Evolutionary conservation across 2,329 filamentous ascomycete genomes (phyloP), one percentile per base, ranked within the genome.

Genomic region (Pseudocercospora cruenta): DNA sequence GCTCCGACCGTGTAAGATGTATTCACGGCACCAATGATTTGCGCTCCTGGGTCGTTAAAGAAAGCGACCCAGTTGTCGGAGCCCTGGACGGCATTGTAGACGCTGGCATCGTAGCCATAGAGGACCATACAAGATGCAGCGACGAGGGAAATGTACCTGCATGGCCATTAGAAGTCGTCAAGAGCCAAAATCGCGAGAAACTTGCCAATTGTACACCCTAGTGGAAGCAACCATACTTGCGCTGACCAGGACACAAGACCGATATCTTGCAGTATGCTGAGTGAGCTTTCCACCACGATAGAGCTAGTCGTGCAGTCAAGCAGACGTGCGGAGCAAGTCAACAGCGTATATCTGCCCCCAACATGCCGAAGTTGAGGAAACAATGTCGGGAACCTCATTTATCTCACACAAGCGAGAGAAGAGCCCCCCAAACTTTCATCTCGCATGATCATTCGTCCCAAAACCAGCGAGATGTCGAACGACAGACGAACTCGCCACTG

Each of bases 91-190:
- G 89, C 88, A 76, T 92, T 92, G 82, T 88, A 92, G 55, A 91
- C 89, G 43, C 88, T 90, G 1, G 89, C 88, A 83, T 91, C 90
- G 75, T 91, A 91, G 64, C 90, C 90, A 75, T 91, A 91, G 53
- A 92, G 82, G 22, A 91, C 88, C 90, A 91, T 91, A 77, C 88
- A 91, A 76, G 88, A 87, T 73, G 90, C 89, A 64, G 89, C 89
- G 70, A 91, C 87, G 59, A 90, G 81, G 66, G 88, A 89, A 70
- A 90, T 87, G 80, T 89, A 91, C 87, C 87, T 62, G 24, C 28
- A 58, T 36, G 8, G 22, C 24, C 54, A 58, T 58, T 21, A 58
- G 55, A 58, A 6, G 4, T n/a, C 14, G 26, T 58, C 22, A 10
- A 12, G 3, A 31, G 4, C 9, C 24, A 21, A 21, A 1, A 21